These are phyloP conservation scores for Anthracocystis walkeri DNA, from an alignment of 1,284 basidiomycete genomes.

Conservation along the genomic window DNA sequence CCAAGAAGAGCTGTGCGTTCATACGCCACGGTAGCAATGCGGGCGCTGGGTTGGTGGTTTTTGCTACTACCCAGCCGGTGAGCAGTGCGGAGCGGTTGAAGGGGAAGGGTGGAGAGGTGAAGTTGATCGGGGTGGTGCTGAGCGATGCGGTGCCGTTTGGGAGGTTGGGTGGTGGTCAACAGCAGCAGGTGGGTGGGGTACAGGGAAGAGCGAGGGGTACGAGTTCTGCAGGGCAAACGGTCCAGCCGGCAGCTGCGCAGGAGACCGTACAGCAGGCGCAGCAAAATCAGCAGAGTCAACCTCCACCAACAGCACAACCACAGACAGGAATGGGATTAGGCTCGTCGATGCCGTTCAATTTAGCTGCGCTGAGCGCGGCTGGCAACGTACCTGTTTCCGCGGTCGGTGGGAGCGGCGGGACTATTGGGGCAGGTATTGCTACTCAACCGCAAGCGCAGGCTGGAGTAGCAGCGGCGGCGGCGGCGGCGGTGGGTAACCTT, in stretches of 20 bases:
- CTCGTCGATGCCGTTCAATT: slow-evolving; percentile 49
- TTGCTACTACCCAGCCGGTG: slow-evolving; percentile 49
- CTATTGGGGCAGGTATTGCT: slow-evolving; percentile 14
- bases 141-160: slow-evolving; percentile 53
- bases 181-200: background rate
- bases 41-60: slow-evolving; percentile 52
- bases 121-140: slow-evolving; percentile 57
- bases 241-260: background rate
- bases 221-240: background rate
- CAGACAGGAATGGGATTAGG: slow-evolving; percentile 41
- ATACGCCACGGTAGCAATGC: slow-evolving; percentile 49
- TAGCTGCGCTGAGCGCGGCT: slow-evolving; percentile 31
- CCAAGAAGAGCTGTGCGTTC: slow-evolving; percentile 58
- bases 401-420: slow-evolving; percentile 5
- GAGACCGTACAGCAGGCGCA: background rate
- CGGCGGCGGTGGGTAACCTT: slow-evolving; percentile 9
- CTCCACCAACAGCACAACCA: background rate
- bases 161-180: slow-evolving; percentile 23
- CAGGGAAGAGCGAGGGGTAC: background rate
- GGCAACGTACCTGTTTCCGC: slow-evolving; percentile 37
- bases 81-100: slow-evolving; percentile 33
- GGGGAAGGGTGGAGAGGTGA: slow-evolving; percentile 17
- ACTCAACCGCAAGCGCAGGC: background rate
- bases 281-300: background rate
- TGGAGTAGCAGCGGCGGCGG: background rate